A percentile compares a stretch with the other conserved stretches of the same genome.
Conservation (phyloP, 2,329 filamentous ascomycete genomes). For the Xylariales sp. region DNA sequence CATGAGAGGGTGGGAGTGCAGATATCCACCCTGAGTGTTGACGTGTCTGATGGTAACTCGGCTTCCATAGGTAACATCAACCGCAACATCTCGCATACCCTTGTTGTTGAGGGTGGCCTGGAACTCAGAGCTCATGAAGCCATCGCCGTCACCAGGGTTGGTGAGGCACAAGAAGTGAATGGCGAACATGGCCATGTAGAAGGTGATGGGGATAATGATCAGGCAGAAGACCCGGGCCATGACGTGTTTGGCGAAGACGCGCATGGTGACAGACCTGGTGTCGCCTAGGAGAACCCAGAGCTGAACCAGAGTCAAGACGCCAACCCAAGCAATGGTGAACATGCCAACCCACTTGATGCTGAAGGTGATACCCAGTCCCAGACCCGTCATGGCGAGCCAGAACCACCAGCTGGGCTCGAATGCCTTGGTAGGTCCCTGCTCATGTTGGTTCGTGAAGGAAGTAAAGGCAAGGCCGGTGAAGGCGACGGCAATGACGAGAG, state of each 20-base stretch:
- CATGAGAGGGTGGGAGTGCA: slow-evolving; percentile 96
- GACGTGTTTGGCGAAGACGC: slow-evolving; percentile 89
- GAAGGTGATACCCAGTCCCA: slow-evolving; percentile 82
- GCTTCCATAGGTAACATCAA: slow-evolving; percentile 86
- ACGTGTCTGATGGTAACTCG: slow-evolving; percentile 82
- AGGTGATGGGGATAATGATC: slow-evolving; percentile 79
- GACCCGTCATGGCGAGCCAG: slow-evolving; percentile 82
- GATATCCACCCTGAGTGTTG: slow-evolving; percentile 96
- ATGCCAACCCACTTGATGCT: slow-evolving; percentile 99
- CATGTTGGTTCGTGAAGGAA: slow-evolving; percentile 94
- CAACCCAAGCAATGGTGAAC: slow-evolving; percentile 98
- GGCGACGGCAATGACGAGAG: slow-evolving; percentile 87
- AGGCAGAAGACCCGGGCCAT: slow-evolving; percentile 87
- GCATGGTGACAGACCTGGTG: slow-evolving; percentile 75
- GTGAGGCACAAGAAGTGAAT: slow-evolving; percentile 92
- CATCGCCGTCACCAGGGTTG: slow-evolving; percentile 95
- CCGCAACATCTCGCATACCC: slow-evolving; percentile 90
- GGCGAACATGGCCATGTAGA: slow-evolving; percentile 96
- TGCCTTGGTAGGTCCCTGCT: slow-evolving; percentile 81
- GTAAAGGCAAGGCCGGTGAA: slow-evolving; percentile 86
- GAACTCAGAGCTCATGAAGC: slow-evolving; percentile 99
- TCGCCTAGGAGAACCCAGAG: slow-evolving; percentile 95
- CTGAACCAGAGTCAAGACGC: slow-evolving; percentile 82
- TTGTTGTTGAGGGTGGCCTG: slow-evolving; percentile 96
- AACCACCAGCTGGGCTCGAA: slow-evolving; percentile 96